phyloP scores from a whole-genome alignment of 2,329 filamentous ascomycete species.

The Colletotrichum scovillei region DNA sequence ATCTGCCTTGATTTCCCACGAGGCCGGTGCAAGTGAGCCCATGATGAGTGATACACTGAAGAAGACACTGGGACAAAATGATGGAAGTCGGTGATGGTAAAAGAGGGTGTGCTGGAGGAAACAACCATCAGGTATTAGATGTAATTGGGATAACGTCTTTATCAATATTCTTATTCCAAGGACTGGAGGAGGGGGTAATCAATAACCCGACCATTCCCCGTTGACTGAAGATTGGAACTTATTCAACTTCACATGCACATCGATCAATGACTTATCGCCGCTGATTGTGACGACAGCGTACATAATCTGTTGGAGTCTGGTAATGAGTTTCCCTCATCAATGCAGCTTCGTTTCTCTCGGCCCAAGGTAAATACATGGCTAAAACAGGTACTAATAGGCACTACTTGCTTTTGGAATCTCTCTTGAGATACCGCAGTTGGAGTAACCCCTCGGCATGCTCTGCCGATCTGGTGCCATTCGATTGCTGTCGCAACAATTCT shows the following conservation, averaged over 20 bases:
- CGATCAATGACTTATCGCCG: neutral
- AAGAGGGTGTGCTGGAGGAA: too few relatives aligned
- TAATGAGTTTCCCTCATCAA: neutral
- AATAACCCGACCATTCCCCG: neutral
- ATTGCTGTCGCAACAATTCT: neutral
- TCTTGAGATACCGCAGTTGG: neutral
- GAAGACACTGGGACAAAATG: neutral
- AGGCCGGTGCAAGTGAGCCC: neutral
- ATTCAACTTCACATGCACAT: neutral
- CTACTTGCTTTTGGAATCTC: too few relatives aligned
- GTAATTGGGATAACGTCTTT: neutral
- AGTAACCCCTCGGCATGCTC: neutral
- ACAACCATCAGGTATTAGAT: fast-evolving
- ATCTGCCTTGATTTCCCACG: slow-evolving; percentile 24
- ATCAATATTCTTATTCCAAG: neutral
- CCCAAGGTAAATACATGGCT: neutral
- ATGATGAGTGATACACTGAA: neutral
- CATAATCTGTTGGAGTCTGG: neutral
- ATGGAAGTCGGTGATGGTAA: too few relatives aligned
- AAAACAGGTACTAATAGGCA: too few relatives aligned
- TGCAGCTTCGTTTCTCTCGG: too few relatives aligned
- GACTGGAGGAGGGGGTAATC: neutral
- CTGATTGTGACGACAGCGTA: neutral
- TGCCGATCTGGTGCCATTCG: neutral
- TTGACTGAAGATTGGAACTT: neutral